Evolutionary conservation across 2,329 filamentous ascomycete species (phyloP).

Genomic region (Magnaporthiopsis poae): DNA sequence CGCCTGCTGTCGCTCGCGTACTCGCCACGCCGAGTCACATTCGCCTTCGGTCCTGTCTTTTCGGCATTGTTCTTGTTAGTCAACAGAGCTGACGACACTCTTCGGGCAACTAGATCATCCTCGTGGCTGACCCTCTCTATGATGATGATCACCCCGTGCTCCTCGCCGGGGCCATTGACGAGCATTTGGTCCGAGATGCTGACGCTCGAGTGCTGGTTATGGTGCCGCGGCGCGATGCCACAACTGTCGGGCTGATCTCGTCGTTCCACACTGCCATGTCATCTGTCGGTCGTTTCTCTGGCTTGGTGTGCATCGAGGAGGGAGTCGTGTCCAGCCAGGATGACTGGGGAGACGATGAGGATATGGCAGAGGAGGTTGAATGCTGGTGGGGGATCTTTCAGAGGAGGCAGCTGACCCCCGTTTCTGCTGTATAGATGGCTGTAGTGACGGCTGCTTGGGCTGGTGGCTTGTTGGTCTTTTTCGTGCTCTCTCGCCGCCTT

Average conservation of each 20-base stretch:
- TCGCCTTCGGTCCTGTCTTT: background rate
- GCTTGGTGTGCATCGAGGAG: constrained; percentile 46
- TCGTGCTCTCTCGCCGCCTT: background rate
- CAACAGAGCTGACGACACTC: background rate
- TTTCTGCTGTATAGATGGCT: background rate
- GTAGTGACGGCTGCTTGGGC: background rate
- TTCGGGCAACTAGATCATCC: constrained; percentile 48
- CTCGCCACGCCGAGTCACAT: background rate
- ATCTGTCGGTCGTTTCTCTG: constrained; percentile 28
- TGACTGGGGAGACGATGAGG: constrained; percentile 56
- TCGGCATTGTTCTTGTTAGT: background rate
- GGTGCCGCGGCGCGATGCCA: constrained; percentile 66
- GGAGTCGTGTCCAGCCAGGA: constrained; percentile 58
- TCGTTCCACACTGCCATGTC: constrained; percentile 54
- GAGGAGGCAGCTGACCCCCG: constrained; percentile 11
- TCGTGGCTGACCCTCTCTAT: constrained; percentile 82
- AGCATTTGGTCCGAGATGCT: constrained; percentile 50
- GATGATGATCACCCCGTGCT: constrained; percentile 70
- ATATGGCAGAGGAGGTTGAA: constrained; percentile 42
- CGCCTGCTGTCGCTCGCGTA: background rate
- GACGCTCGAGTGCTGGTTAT: constrained; percentile 65
- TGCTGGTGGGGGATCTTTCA: constrained; percentile 62
- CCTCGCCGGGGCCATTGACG: constrained; percentile 58
- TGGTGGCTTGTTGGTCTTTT: background rate
- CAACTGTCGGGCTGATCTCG: constrained; percentile 48